Evolutionary conservation across 2,329 filamentous ascomycete species (phyloP), one percentile per base, ranked within the genome.

Genomic region (Fusarium anguioides): DNA sequence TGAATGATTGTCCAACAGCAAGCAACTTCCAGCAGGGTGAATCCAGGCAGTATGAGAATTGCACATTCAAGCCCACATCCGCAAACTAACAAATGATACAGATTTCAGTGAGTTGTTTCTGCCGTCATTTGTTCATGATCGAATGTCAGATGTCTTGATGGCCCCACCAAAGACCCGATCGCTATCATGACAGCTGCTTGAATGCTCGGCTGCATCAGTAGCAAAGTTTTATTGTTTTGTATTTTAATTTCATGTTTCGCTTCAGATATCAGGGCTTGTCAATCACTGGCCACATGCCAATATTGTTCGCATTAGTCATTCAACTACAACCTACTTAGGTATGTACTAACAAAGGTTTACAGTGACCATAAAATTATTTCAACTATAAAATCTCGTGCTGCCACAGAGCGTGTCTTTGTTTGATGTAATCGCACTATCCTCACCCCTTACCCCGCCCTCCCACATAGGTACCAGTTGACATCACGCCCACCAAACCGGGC

Each of bases 361-460:
- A 29, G 36, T 52, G 20, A 26, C 26, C 26, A 26, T 47, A 37
- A 55, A 44, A 54, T 45, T 26, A 21, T 18, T 52, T 6, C 39
- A 21, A 24, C 20, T 46, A 44, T 41, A 42, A 39, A 33, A 24
- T 15, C 8, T 33, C 8, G 20, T 24, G 18, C 17, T n/a, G 29
- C n/a, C 18, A 11, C 18, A 53, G 18, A 48, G 46, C 18, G 18
- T 24, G 35, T 49, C 35, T 42, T 60, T 58, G 61, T 42, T 60
- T 58, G 61, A 60, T 72, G 57, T 66, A 62, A 71, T 73, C 9
- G 37, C 60, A 47, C 69, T 73, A 73, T 42, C 45, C 31, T 41
- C 71, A 73, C 71, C 48, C 70, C 71, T 41, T 73, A 66, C 71
- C 71, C 71, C 70, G 66, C 71, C 64, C 63, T 69, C 29, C 40